Evolutionary conservation across 768 basidiomycete species (phyloP).

Genomic region (Tulasnella sp.): DNA sequence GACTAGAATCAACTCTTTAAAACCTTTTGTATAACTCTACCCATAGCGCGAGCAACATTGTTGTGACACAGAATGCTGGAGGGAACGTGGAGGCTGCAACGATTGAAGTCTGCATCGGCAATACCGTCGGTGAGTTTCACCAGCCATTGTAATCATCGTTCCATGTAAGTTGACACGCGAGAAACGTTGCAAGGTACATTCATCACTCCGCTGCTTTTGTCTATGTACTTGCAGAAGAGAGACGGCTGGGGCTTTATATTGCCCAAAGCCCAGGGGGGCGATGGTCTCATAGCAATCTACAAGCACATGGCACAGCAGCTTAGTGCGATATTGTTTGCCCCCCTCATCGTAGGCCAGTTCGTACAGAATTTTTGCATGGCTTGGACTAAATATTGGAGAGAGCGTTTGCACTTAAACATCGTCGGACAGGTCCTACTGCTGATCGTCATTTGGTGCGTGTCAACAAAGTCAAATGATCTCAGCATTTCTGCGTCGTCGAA

Average conservation of each 20-base stretch:
- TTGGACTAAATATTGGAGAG: slow-evolving; percentile 20
- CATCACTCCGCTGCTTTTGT: slow-evolving; percentile 22
- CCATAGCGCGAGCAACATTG: slow-evolving; percentile 23
- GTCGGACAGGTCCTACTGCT: slow-evolving; percentile 23
- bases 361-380: slow-evolving; percentile 23
- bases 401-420: slow-evolving; percentile 20
- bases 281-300: slow-evolving; percentile 24
- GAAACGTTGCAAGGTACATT: slow-evolving; percentile 20
- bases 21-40: too few relatives aligned
- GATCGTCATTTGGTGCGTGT: slow-evolving; percentile 21
- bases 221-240: slow-evolving; percentile 20
- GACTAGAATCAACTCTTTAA: too few relatives aligned
- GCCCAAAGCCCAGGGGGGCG: slow-evolving; percentile 22
- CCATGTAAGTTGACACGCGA: not conserved
- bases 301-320: slow-evolving; percentile 23
- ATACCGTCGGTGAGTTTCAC: slow-evolving; percentile 19
- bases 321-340: slow-evolving; percentile 23
- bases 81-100: slow-evolving; percentile 25
- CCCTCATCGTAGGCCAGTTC: slow-evolving; percentile 24
- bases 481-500: not conserved
- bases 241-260: slow-evolving; percentile 21
- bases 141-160: not conserved
- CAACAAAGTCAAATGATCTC: too few relatives aligned
- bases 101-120: slow-evolving; percentile 24
- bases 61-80: slow-evolving; percentile 23